A percentile compares a stretch with the other conserved stretches of the same genome.
These are phyloP conservation scores for Camptophora hylomeconis DNA, from an alignment of 2,329 filamentous ascomycete species.

Conservation along the genomic window DNA sequence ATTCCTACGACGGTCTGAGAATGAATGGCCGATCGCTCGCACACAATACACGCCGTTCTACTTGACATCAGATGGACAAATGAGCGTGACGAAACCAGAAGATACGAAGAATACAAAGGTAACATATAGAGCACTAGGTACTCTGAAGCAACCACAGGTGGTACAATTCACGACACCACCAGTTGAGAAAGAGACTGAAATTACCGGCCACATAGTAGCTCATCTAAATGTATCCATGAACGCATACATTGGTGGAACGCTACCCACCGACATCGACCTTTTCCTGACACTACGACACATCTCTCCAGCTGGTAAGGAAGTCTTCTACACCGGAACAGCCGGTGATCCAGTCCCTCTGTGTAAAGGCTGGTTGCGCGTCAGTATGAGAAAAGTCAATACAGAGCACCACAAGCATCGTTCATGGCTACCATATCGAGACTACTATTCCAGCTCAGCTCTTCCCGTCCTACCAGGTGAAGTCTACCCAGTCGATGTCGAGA, in stretches of 20 bases:
- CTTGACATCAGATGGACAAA: conserved; percentile 36
- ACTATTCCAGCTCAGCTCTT: conserved; percentile 34
- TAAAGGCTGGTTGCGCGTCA: conserved; percentile 44
- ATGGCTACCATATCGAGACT: conserved; percentile 38
- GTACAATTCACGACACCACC: conserved; percentile 45
- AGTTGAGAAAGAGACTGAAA: conserved; percentile 52
- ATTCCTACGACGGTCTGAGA: conserved; percentile 44
- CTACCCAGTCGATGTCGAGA: conserved; percentile 36
- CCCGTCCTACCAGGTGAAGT: conserved; percentile 38
- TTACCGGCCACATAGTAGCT: conserved; percentile 55
- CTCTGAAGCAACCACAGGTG: conserved; percentile 38
- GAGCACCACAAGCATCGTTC: conserved; percentile 30
- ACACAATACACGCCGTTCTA: conserved; percentile 52
- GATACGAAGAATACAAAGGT: conserved; percentile 27
- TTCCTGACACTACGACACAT: conserved; percentile 44
- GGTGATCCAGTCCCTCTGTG: conserved; percentile 41
- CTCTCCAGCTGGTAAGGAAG: conserved; percentile 35
- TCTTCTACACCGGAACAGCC: conserved; percentile 43
- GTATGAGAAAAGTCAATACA: conserved; percentile 35
- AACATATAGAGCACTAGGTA: conserved; percentile 48
- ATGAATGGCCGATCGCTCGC: conserved; percentile 53
- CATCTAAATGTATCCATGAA: conserved; percentile 49
- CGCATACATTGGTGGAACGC: conserved; percentile 24
- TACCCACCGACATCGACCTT: conserved; percentile 40
- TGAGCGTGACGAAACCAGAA: conserved; percentile 25